Evolutionary conservation across 176 grass and related monocot species (phyloP), one percentile per base, ranked within the genome.

Genomic region (Saccharum spontaneum): DNA sequence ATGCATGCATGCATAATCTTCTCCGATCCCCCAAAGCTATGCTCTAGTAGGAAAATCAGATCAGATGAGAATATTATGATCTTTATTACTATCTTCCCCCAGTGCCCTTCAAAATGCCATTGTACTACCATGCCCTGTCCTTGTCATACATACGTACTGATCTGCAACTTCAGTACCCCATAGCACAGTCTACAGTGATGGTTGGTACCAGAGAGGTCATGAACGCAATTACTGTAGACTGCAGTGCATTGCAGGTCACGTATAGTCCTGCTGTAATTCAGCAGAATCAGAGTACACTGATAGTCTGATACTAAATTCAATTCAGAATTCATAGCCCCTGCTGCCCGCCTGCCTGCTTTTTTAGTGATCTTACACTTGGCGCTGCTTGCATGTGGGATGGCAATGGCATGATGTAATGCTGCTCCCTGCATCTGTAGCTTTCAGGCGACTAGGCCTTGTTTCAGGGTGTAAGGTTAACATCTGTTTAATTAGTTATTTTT

Each of bases 341-440:
- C n/a, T 77, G 75, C 7, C 2, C 22, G 57, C 57, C 7, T 55
- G 30, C 22, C 17, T 67, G 28, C 60, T n/a, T 4, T 12, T 16
- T 16, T 6, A 3, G 10, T 48, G 20, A 31, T 38, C 55, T 45
- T 28, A 73, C 80, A 73, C 50, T 62, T 73, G 80, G n/a, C 68
- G 17, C 57, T 34, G 57, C 33, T 36, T 62, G 37, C 20, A 68
- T 70, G 26, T 59, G 50, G 11, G 66, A 79, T 43, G 59, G 30
- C 75, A 70, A 79, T 80, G 65, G 4, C 64, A 69, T 79, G 43
- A 23, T 24, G 57, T 10, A 14, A 15, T 38, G 28, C 79, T 40
- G 67, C 79, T 30, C 39, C 67, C 34, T 81, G 70, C 34, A 37
- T 28, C 59, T 31, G 26, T 87, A 80, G 55, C 66, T 84, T 71